Base-by-base conservation (phyloP, 1,284 basidiomycete species). In the Salmacisia buchloeana region DNA sequence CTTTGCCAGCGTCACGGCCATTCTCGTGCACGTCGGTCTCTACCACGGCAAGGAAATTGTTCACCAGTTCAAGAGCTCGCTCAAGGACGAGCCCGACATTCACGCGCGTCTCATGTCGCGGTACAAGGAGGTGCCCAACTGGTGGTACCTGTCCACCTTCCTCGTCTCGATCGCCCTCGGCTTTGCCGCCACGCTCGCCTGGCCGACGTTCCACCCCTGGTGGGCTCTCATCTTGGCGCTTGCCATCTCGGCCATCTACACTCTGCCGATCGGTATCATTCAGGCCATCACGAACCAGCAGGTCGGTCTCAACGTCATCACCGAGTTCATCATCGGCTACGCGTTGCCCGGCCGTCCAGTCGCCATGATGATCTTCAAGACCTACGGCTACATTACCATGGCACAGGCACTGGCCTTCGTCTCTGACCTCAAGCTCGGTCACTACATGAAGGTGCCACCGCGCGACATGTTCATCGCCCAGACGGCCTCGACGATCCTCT, bases 281-380 rank as follows among this genome's bases (percentile, higher is more conserved):
- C 87, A 88, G 73, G 91, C 91, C 23, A 88, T 91, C 75, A 89
- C 90, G 62, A 92, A 92, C 77, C 88, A 91, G 74, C 83, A 85
- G 61, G 81, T 91, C 43, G 83, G 83, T 0, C 80, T 72, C 61
- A 75, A 82, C 63, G 86, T 91, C 43, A 84, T 93, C 71, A 84
- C 86, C 49, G 90, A 93, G 78, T 81, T 92, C 64, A 79, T 92
- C 60, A 85, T 84, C 3, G 91, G 91, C 1, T 92, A 90, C 81
- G 82, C 88, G 61, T 80, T 90, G 38, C 89, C 90, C 18, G 89
- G 88, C 7, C 84, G 83, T 52, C 90, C 91, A 1, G 81, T 92
- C 62, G 90, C 89, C 52, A 87, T 89, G 76, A 88, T 90, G 85
- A 82, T 92, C 66, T 91, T 92, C 86, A 92, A 92, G 82, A 83